Percentiles rank a stretch among this genome's conserved stretches.
Evolutionary conservation across 768 basidiomycete genomes (phyloP).

Genomic region (Lentinula detonsa): DNA sequence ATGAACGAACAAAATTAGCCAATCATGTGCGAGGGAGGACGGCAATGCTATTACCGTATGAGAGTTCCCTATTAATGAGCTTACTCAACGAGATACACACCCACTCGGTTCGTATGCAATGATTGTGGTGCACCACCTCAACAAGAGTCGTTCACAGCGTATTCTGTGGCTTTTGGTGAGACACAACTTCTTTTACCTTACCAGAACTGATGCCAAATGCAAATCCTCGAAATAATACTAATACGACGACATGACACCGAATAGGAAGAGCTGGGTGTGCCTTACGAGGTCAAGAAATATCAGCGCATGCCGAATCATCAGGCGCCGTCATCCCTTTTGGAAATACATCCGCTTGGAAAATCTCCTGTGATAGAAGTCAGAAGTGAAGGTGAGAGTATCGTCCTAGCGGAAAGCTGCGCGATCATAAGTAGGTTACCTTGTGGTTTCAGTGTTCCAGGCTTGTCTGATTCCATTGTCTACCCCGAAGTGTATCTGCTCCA

Average conservation of each 20-base stretch:
- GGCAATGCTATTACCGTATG: background rate
- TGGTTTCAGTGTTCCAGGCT: background rate
- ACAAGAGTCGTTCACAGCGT: conserved; percentile 43
- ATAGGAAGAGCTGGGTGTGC: conserved; percentile 48
- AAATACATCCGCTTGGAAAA: conserved; percentile 39
- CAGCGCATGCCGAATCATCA: conserved; percentile 20
- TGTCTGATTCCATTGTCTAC: conserved; percentile 4
- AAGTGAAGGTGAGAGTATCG: conserved; percentile 37
- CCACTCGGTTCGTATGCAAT: background rate
- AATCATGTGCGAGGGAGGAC: background rate
- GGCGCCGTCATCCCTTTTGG: conserved; percentile 30
- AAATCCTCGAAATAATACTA: too few relatives aligned
- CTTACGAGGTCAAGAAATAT: conserved; percentile 38
- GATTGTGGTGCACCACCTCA: conserved; percentile 33
- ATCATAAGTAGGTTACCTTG: conserved; percentile 29
- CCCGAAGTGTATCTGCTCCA: conserved; percentile 34
- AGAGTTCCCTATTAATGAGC: too few relatives aligned
- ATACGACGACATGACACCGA: background rate
- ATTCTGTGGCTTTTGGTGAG: conserved; percentile 39
- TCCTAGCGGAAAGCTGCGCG: conserved; percentile 32
- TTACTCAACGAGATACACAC: too few relatives aligned
- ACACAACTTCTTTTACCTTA: background rate
- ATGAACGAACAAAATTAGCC: too few relatives aligned
- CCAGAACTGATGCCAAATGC: too few relatives aligned
- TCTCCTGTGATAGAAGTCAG: conserved; percentile 22